A percentile compares a stretch with the other conserved stretches of the same genome.
These are phyloP conservation scores for Apiotrichum akiyoshidainum DNA, from an alignment of 1,284 basidiomycete genomes.

Conservation along the genomic window DNA sequence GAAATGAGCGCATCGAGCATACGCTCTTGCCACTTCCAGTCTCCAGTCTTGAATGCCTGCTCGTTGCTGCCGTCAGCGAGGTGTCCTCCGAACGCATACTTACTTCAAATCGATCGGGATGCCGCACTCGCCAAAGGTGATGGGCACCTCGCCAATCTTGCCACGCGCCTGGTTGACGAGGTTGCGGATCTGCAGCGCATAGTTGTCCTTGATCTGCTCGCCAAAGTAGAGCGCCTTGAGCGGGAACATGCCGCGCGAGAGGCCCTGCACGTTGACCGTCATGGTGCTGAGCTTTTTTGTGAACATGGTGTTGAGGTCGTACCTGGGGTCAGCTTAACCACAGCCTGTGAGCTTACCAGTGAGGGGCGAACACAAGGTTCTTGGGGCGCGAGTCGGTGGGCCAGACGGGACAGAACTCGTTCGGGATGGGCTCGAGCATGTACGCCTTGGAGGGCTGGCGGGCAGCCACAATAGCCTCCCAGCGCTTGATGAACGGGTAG, in stretches of 20 bases:
- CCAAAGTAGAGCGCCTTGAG: constrained; percentile 81
- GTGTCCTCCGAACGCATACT: constrained; percentile 36
- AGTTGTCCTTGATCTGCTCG: constrained; percentile 73
- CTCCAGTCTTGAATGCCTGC: constrained; percentile 66
- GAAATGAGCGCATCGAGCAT: constrained; percentile 89
- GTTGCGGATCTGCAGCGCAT: constrained; percentile 72
- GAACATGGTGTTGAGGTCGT: constrained; percentile 83
- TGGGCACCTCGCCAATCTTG: constrained; percentile 70
- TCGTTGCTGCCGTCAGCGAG: constrained; percentile 56
- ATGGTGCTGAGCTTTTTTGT: constrained; percentile 74
- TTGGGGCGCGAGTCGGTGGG: constrained; percentile 60
- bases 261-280: constrained; percentile 82
- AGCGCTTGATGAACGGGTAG: constrained; percentile 71
- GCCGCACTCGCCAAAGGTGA: constrained; percentile 85
- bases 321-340: constrained; percentile 56
- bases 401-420: constrained; percentile 84
- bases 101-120: constrained; percentile 93
- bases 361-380: constrained; percentile 83
- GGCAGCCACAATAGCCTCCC: constrained; percentile 63
- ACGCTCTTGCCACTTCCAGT: constrained; percentile 73
- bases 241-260: constrained; percentile 79
- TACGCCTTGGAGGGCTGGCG: constrained; percentile 55
- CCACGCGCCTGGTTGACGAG: constrained; percentile 66
- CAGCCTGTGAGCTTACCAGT: constrained; percentile 61
- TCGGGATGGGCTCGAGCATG: constrained; percentile 79